phyloP scores from a whole-genome alignment of 2,329 filamentous ascomycete genomes.

The Exophiala phaeomuriformis region DNA sequence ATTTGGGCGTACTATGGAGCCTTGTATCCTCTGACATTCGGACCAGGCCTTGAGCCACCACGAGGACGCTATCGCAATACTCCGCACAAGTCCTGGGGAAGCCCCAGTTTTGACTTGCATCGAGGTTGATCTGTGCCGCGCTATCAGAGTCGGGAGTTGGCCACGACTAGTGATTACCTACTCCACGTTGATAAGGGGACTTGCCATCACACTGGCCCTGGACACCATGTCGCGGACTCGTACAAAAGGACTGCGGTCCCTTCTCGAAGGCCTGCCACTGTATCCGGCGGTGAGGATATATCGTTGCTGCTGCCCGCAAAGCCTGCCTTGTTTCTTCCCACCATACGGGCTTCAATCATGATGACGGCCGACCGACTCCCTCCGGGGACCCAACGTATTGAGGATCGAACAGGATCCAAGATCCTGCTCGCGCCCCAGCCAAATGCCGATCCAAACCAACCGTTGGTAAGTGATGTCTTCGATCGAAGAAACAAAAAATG shows the following conservation, averaged over 20 bases:
- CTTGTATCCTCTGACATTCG: too few relatives aligned
- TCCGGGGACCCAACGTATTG: constrained; percentile 21
- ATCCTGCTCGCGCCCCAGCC: constrained; percentile 27
- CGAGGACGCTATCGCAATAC: not conserved
- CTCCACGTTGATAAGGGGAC: too few relatives aligned
- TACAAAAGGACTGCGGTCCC: too few relatives aligned
- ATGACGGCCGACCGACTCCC: constrained; percentile 20
- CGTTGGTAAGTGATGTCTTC: constrained; percentile 9
- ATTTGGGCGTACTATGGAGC: not conserved
- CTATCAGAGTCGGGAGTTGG: too few relatives aligned
- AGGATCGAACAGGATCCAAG: constrained; percentile 13
- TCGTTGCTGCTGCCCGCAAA: not conserved
- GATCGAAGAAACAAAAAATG: too few relatives aligned
- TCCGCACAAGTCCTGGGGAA: not conserved
- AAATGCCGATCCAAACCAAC: constrained; percentile 29
- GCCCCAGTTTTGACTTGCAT: too few relatives aligned
- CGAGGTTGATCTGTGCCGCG: too few relatives aligned
- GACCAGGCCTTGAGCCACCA: not conserved
- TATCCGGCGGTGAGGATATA: not conserved
- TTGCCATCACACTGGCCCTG: too few relatives aligned
- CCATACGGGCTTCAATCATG: not conserved
- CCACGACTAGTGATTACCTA: too few relatives aligned
- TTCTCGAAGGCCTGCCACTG: not conserved
- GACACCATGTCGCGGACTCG: too few relatives aligned
- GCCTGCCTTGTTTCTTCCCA: too few relatives aligned